A percentile compares a stretch with the other conserved stretches of the same genome.
These are phyloP conservation scores for Rhodosporidiobolus odoratus DNA, from an alignment of 768 basidiomycete genomes.

Conservation along the genomic window DNA sequence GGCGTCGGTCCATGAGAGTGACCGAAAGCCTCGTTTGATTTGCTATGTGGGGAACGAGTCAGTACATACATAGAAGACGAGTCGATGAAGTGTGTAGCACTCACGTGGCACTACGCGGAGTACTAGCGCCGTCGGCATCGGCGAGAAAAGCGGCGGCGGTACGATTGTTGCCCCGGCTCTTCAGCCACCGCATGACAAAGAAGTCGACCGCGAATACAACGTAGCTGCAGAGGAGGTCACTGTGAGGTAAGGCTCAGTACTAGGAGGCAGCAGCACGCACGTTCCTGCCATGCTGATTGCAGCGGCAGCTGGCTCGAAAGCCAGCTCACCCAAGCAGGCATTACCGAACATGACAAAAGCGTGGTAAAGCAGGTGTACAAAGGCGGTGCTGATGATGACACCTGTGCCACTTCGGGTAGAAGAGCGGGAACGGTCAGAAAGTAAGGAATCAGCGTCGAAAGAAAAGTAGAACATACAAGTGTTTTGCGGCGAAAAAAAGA, in stretches of 20 bases:
- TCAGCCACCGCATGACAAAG: constrained; percentile 42
- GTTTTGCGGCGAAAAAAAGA: constrained; percentile 34
- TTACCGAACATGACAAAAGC: constrained; percentile 47
- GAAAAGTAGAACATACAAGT: constrained; percentile 20
- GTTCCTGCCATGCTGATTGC: constrained; percentile 46
- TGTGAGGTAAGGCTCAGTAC: not conserved
- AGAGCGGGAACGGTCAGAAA: not conserved
- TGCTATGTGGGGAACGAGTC: not conserved
- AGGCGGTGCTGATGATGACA: constrained; percentile 46
- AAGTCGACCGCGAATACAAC: constrained; percentile 46
- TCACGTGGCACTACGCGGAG: not conserved
- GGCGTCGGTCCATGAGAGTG: constrained; percentile 15
- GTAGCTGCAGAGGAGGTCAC: constrained; percentile 8
- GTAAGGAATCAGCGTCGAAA: not conserved
- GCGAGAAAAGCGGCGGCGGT: not conserved
- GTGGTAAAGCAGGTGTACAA: constrained; percentile 46
- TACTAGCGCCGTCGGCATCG: not conserved
- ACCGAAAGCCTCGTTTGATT: constrained; percentile 5
- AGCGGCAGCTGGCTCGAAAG: constrained; percentile 46
- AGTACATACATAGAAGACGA: too few relatives aligned
- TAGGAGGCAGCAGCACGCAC: constrained; percentile 6
- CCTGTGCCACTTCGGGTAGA: constrained; percentile 39
- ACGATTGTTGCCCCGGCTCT: not conserved
- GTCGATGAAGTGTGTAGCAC: not conserved
- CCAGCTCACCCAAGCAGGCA: constrained; percentile 45